Evolutionary conservation across 2,329 filamentous ascomycete genomes (phyloP).

Genomic region (Arthrobotrys sphaeroides): DNA sequence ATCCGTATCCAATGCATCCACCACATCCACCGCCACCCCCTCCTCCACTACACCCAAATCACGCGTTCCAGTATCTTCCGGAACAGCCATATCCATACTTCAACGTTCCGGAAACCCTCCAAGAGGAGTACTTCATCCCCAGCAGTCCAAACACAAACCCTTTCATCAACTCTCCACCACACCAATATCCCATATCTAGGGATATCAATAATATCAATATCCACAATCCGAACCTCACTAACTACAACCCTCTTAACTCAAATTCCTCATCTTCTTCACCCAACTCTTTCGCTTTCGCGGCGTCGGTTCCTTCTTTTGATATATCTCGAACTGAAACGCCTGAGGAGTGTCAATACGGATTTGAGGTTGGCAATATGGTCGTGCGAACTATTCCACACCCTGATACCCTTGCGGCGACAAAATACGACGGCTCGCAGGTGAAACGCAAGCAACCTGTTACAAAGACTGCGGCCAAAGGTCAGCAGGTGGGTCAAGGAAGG

Average conservation of each 20-base stretch:
- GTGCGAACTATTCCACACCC: constrained; percentile 29
- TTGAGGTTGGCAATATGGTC: constrained; percentile 20
- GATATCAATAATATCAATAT: too few relatives aligned
- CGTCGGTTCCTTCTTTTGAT: constrained; percentile 20
- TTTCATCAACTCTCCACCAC: background rate
- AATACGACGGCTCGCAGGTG: constrained; percentile 10
- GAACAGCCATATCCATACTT: constrained; percentile 20
- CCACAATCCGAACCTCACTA: background rate
- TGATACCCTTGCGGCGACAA: background rate
- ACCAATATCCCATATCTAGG: constrained; percentile 25
- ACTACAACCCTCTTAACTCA: background rate
- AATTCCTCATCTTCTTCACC: background rate
- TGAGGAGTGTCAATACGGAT: background rate
- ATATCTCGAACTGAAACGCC: constrained; percentile 24
- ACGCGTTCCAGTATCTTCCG: constrained; percentile 7
- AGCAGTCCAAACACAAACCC: constrained; percentile 3
- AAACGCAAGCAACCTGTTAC: background rate
- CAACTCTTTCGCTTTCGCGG: constrained; percentile 12
- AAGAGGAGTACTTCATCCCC: constrained; percentile 15
- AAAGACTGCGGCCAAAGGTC: background rate
- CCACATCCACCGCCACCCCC: background rate
- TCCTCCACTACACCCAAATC: background rate
- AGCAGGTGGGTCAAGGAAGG: background rate
- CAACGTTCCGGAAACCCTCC: constrained; percentile 33
- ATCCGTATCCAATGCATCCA: constrained; percentile 3